Percentiles rank a stretch among this genome's conserved stretches.
Evolutionary conservation across 169 alveolate genomes (phyloP).

Genomic region (Cytauxzoon felis): DNA sequence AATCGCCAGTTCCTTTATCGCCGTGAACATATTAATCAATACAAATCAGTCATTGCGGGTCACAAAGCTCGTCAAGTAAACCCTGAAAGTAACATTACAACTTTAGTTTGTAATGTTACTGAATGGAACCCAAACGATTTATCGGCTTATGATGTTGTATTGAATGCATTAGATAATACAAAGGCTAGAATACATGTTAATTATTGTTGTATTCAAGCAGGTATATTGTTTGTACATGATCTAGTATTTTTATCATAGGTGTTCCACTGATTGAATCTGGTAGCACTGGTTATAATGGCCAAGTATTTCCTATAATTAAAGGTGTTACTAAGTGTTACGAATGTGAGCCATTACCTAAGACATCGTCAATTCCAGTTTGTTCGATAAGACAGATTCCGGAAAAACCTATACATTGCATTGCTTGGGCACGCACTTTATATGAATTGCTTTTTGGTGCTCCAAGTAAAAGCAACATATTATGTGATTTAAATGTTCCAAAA

Average conservation of each 20-base stretch:
- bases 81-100: constrained; percentile 56
- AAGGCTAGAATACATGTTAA: constrained; percentile 93
- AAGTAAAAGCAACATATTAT: constrained; percentile 26
- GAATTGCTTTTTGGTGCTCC: constrained; percentile 75
- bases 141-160: constrained; percentile 82
- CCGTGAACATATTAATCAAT: constrained; percentile 62
- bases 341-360: constrained; percentile 83
- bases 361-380: constrained; percentile 93
- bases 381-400: constrained; percentile 98
- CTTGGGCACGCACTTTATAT: constrained; percentile 92
- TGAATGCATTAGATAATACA: constrained; percentile 93
- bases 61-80: constrained; percentile 62
- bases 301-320: constrained; percentile 82
- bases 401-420: constrained; percentile 97
- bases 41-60: constrained; percentile 87
- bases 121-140: constrained; percentile 76
- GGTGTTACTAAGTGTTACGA: constrained; percentile 90
- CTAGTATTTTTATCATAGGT: neutral
- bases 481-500: constrained; percentile 35
- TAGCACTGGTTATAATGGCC: constrained; percentile 92
- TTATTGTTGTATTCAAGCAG: constrained; percentile 83
- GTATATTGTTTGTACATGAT: constrained; percentile 44
- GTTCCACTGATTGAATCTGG: constrained; percentile 93
- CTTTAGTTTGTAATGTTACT: constrained; percentile 75
- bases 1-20: constrained; percentile 96